A percentile compares a stretch with the other conserved stretches of the same genome.
Conservation (phyloP, 106 monocot species). For the Posidonia australis region DNA sequence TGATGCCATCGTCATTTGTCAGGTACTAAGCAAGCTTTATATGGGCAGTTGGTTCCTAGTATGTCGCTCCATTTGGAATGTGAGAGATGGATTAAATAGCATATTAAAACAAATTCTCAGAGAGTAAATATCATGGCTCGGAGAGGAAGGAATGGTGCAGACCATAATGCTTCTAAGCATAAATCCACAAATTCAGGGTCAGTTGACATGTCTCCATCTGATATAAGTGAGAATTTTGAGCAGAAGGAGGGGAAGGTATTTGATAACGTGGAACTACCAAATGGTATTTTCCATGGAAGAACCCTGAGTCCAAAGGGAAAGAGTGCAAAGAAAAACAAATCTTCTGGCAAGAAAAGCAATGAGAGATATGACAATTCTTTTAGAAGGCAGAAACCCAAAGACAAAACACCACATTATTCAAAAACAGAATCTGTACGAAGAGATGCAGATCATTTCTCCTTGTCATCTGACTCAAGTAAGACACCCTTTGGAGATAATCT, state of each 20-base stretch:
- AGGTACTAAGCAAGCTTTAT: too few relatives aligned
- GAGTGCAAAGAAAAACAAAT: slow-evolving; percentile 12
- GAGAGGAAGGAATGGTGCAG: background rate
- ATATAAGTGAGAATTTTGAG: background rate
- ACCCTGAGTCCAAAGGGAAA: slow-evolving; percentile 9
- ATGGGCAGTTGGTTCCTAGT: too few relatives aligned
- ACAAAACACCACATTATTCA: slow-evolving; percentile 2
- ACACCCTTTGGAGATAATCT: background rate
- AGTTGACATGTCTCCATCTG: background rate
- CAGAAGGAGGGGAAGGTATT: slow-evolving; percentile 4
- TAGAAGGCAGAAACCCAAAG: slow-evolving; percentile 17
- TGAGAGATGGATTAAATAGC: too few relatives aligned
- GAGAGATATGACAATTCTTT: slow-evolving; percentile 11
- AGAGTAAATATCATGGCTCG: background rate
- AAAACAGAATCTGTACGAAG: slow-evolving; percentile 3
- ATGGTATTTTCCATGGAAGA: slow-evolving; percentile 8
- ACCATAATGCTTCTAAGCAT: background rate
- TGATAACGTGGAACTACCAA: slow-evolving; percentile 5
- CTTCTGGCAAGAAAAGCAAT: slow-evolving; percentile 21
- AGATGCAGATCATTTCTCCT: slow-evolving; percentile 11
- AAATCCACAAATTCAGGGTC: background rate
- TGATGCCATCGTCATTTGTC: too few relatives aligned
- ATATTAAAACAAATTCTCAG: too few relatives aligned
- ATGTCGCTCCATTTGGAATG: too few relatives aligned
- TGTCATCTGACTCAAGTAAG: slow-evolving; percentile 18